These are phyloP conservation scores for Silene conica DNA, from an alignment of 148 eudicot species.

Conservation along the genomic window DNA sequence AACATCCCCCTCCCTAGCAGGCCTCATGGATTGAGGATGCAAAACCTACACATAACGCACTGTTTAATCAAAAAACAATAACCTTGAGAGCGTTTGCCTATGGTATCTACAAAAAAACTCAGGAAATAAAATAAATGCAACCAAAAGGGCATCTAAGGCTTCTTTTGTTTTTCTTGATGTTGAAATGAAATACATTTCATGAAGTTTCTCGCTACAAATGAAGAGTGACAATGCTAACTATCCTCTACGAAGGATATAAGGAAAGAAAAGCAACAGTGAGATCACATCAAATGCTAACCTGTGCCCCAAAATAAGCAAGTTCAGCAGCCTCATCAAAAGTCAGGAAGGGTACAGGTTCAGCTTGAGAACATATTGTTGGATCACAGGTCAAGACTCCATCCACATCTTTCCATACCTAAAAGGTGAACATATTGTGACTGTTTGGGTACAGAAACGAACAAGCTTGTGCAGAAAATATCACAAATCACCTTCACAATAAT, in stretches of 20 bases:
- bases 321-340: conserved; percentile 99
- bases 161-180: not conserved
- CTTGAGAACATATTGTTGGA: conserved; percentile 70
- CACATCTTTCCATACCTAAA: conserved; percentile 97
- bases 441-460: not conserved
- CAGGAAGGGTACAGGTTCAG: conserved; percentile 82
- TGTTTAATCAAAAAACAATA: not conserved
- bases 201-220: not conserved
- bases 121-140: not conserved
- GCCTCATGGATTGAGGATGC: conserved; percentile 98
- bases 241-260: not conserved
- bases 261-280: not conserved
- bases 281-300: conserved; percentile 43
- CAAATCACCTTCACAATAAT: not conserved
- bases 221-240: not conserved
- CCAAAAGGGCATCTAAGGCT: not conserved
- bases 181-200: not conserved
- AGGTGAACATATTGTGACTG: not conserved
- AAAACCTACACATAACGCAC: conserved; percentile 54
- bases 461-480: not conserved
- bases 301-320: conserved; percentile 99
- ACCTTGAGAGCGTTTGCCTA: conserved; percentile 3
- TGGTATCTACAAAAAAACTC: not conserved
- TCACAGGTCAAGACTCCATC: conserved; percentile 99
- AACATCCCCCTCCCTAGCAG: conserved; percentile 89